Percentiles rank a stretch among this genome's conserved stretches.
These are phyloP conservation scores for Floccularia luteovirens DNA, from an alignment of 768 basidiomycete genomes.

Conservation along the genomic window DNA sequence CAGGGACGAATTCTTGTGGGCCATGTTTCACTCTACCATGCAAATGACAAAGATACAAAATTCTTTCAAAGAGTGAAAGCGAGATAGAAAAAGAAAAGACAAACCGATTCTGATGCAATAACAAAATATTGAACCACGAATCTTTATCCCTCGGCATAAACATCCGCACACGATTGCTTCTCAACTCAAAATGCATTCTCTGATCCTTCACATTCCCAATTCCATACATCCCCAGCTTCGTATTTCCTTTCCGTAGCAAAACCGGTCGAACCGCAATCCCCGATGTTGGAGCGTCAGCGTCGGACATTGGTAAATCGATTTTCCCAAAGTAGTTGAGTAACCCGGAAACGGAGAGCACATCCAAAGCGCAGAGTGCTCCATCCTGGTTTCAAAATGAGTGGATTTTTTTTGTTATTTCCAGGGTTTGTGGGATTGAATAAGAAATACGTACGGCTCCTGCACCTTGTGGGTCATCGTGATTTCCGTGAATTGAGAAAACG, in stretches of 20 bases:
- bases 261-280: slow-evolving; percentile 88
- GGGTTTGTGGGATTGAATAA: neutral
- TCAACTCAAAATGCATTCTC: slow-evolving; percentile 92
- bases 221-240: slow-evolving; percentile 87
- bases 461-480: slow-evolving; percentile 98
- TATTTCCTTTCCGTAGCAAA: slow-evolving; percentile 83
- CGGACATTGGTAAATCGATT: slow-evolving; percentile 75
- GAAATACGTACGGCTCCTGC: slow-evolving; percentile 66
- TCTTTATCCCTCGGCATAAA: slow-evolving; percentile 90
- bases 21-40: slow-evolving; percentile 82
- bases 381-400: slow-evolving; percentile 45
- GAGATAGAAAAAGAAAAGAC: slow-evolving; percentile 10
- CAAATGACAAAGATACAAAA: neutral
- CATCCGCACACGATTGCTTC: slow-evolving; percentile 93
- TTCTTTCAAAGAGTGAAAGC: neutral
- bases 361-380: slow-evolving; percentile 92
- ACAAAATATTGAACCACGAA: slow-evolving; percentile 90
- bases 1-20: slow-evolving; percentile 90
- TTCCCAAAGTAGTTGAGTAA: slow-evolving; percentile 98
- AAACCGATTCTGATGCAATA: slow-evolving; percentile 95
- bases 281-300: slow-evolving; percentile 52
- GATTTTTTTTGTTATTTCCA: neutral
- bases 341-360: slow-evolving; percentile 89
- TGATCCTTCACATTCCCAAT: slow-evolving; percentile 96
- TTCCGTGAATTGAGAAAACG: slow-evolving; percentile 98